Conservation (phyloP, 2,329 filamentous ascomycete genomes). For the Xylaria sp. region DNA sequence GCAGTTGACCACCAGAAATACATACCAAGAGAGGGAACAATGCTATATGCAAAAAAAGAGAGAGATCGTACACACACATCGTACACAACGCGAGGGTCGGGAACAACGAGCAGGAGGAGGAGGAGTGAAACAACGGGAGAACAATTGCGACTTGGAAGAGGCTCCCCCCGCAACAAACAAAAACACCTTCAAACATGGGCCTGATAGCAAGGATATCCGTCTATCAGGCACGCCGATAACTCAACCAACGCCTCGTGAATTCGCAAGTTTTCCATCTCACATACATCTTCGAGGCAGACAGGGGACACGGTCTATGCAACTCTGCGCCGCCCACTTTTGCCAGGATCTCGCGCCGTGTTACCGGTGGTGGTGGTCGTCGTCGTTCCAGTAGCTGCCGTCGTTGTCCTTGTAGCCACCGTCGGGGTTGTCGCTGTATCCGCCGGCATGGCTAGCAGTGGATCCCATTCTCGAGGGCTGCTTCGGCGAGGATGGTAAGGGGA, state of each 20-base stretch:
- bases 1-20: background rate
- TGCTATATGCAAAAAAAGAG: constrained; percentile 2
- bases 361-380: constrained; percentile 3
- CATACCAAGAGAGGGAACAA: background rate
- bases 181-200: background rate
- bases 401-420: constrained; percentile 1
- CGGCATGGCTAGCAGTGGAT: constrained; percentile 26
- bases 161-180: background rate
- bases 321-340: background rate
- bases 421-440: constrained; percentile 11
- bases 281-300: background rate
- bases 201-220: background rate
- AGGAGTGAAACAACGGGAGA: background rate
- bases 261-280: background rate
- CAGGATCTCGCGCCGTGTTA: background rate
- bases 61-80: constrained; percentile 4
- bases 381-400: constrained; percentile 10
- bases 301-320: background rate
- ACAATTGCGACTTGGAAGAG: background rate
- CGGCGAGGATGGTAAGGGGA: constrained; percentile 21
- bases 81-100: background rate
- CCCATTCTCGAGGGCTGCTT: constrained; percentile 28
- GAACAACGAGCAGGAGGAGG: background rate
- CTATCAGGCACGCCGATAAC: constrained; percentile 5
- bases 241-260: constrained; percentile 11